phyloP scores from a whole-genome alignment of 148 eudicot species.

The Chenopodium suecicum region DNA sequence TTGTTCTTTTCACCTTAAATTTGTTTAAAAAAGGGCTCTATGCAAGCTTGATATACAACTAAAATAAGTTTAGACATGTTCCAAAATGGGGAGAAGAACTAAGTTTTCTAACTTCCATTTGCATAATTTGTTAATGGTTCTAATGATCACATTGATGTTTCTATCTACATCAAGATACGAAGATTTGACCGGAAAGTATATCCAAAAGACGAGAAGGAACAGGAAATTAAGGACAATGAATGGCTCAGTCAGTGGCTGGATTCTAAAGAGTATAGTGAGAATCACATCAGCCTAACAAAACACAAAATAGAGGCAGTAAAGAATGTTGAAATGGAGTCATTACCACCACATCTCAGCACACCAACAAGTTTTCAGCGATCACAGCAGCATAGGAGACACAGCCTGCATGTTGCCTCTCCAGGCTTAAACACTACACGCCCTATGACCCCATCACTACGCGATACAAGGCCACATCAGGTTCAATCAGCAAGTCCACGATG shows the following conservation, averaged over 20 bases:
- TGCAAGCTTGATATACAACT: not conserved
- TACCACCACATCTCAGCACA: constrained; percentile 25
- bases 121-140: not conserved
- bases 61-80: not conserved
- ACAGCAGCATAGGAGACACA: constrained; percentile 20
- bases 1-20: not conserved
- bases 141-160: not conserved
- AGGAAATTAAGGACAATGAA: constrained; percentile 33
- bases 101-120: not conserved
- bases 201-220: constrained; percentile 30
- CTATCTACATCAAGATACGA: constrained; percentile 15
- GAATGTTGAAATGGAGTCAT: constrained; percentile 50
- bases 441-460: constrained; percentile 45
- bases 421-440: constrained; percentile 26
- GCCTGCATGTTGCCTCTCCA: constrained; percentile 34
- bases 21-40: not conserved
- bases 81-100: not conserved
- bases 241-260: constrained; percentile 62
- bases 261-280: constrained; percentile 50
- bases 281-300: constrained; percentile 36
- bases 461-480: constrained; percentile 36
- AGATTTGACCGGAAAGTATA: constrained; percentile 27
- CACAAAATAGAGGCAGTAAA: constrained; percentile 48
- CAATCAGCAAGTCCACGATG: constrained; percentile 66
- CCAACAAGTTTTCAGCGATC: constrained; percentile 23